A percentile compares a stretch with the other conserved stretches of the same genome.
Conservation (phyloP, 139 green algal genomes). For the Haematococcus lacustris region DNA sequence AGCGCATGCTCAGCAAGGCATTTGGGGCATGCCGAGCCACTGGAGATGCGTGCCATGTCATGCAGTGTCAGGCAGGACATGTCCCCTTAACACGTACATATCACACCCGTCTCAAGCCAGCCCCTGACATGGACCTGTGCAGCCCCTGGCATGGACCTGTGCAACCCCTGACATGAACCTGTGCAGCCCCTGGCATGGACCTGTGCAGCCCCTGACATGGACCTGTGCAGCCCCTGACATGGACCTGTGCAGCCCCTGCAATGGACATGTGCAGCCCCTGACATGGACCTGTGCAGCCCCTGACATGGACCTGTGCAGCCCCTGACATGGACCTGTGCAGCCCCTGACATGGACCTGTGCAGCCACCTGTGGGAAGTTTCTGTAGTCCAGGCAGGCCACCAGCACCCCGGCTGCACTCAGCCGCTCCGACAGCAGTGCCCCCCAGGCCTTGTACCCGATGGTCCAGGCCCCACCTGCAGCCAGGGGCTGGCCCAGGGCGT, state of each 20-base stretch:
- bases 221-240: too few species aligned
- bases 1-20: not conserved
- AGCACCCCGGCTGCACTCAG: conserved; percentile 76
- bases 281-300: too few species aligned
- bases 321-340: not conserved
- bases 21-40: not conserved
- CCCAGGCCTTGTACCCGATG: conserved; percentile 95
- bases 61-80: not conserved
- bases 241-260: too few species aligned
- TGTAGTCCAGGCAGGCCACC: conserved; percentile 88
- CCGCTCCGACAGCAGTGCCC: conserved; percentile 71
- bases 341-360: not conserved
- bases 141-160: too few species aligned
- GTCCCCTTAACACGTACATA: not conserved
- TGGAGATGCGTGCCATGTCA: not conserved
- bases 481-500: too few species aligned
- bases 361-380: conserved; percentile 84
- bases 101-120: not conserved
- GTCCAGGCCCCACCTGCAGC: conserved; percentile 82
- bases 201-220: too few species aligned
- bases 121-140: too few species aligned
- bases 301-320: too few species aligned
- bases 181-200: too few species aligned
- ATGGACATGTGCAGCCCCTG: too few species aligned
- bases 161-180: too few species aligned